Evolutionary conservation across 2,329 filamentous ascomycete genomes (phyloP).

Genomic region (Botryotinia globosa): DNA sequence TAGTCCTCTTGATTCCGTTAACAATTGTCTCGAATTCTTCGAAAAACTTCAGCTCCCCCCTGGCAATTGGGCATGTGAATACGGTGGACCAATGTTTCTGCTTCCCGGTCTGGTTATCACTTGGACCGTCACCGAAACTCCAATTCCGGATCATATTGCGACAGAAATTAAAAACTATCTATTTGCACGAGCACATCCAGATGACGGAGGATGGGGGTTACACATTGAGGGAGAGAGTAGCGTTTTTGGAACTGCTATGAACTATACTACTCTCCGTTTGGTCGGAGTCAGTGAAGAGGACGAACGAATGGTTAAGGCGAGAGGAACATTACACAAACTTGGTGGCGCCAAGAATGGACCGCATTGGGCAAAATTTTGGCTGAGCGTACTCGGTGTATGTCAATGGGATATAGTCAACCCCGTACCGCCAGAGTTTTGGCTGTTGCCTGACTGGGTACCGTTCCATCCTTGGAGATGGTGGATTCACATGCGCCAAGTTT

Average conservation of each 20-base stretch:
- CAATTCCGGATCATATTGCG: constrained; percentile 74
- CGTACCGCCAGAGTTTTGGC: constrained; percentile 88
- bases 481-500: constrained; percentile 98
- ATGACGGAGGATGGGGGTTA: constrained; percentile 95
- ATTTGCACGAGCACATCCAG: constrained; percentile 76
- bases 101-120: constrained; percentile 80
- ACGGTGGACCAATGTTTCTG: constrained; percentile 96
- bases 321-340: constrained; percentile 76
- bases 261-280: constrained; percentile 78
- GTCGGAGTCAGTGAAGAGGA: constrained; percentile 83
- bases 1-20: constrained; percentile 71
- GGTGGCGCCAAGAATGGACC: constrained; percentile 81
- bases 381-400: constrained; percentile 77
- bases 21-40: constrained; percentile 85
- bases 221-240: constrained; percentile 93
- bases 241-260: constrained; percentile 85
- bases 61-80: constrained; percentile 96
- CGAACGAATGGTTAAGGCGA: constrained; percentile 78
- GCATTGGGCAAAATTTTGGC: constrained; percentile 98
- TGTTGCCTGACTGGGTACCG: constrained; percentile 86
- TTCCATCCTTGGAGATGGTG: constrained; percentile 93
- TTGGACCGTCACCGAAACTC: constrained; percentile 86
- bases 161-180: constrained; percentile 89
- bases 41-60: constrained; percentile 82
- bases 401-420: constrained; percentile 94